Conservation (phyloP, 1,139 yeast species). For the Meyerozyma elateridarum region DNA sequence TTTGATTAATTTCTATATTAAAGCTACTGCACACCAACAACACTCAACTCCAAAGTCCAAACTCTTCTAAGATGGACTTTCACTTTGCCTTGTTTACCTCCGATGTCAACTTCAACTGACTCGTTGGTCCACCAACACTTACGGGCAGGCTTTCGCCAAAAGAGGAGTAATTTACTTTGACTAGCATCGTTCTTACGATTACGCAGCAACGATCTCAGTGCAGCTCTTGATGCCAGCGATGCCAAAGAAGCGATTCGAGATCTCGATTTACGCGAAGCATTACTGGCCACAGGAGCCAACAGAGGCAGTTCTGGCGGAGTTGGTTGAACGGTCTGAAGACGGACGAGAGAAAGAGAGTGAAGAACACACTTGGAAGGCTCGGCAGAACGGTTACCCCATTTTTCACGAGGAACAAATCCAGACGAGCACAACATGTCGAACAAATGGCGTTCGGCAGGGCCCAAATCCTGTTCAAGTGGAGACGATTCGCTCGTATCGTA, state of each 20-base stretch:
- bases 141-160: conserved; percentile 98
- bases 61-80: conserved; percentile 74
- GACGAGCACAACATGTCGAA: conserved; percentile 92
- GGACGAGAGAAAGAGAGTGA: conserved; percentile 77
- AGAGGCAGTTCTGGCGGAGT: conserved; percentile 52
- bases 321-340: conserved; percentile 40
- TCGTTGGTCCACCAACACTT: conserved; percentile 98
- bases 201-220: conserved; percentile 51
- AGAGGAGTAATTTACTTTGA: conserved; percentile 73
- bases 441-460: conserved; percentile 92
- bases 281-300: conserved; percentile 30
- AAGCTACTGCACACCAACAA: conserved; percentile 48
- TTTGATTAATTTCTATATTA: no score
- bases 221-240: conserved; percentile 41
- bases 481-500: conserved; percentile 29
- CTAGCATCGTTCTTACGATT: conserved; percentile 31
- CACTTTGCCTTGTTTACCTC: conserved; percentile 20
- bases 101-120: conserved; percentile 48
- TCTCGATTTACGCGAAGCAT: conserved; percentile 29
- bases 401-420: conserved; percentile 65
- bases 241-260: conserved; percentile 41
- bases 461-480: conserved; percentile 47
- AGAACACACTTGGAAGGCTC: conserved; percentile 87
- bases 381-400: conserved; percentile 84
- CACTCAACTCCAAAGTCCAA: conserved; percentile 77